Evolutionary conservation across 2,329 filamentous ascomycete genomes (phyloP).

Genomic region (Chalara sp.): DNA sequence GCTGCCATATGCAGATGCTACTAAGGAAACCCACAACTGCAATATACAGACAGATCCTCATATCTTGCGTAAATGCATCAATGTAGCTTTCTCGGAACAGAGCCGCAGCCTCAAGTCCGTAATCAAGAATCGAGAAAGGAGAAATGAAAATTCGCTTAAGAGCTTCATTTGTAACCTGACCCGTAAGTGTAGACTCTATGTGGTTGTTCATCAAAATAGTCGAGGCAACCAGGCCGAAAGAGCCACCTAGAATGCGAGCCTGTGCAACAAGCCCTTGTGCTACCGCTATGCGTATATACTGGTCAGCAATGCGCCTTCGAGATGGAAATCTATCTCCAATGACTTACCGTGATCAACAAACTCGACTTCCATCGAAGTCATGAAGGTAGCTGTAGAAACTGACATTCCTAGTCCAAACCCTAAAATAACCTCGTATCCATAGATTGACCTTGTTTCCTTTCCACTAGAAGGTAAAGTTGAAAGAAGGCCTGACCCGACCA

Average conservation of each 20-base stretch:
- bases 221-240: slow-evolving; percentile 3
- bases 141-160: neutral
- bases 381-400: neutral
- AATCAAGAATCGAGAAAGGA: neutral
- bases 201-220: slow-evolving; percentile 4
- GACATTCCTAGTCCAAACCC: neutral
- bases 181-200: neutral
- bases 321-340: neutral
- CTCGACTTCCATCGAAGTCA: neutral
- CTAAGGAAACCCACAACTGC: neutral
- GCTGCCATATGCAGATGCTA: neutral
- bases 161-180: neutral
- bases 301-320: no score
- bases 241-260: slow-evolving; percentile 2
- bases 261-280: slow-evolving; percentile 5
- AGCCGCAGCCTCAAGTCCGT: neutral
- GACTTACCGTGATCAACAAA: neutral
- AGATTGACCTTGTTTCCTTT: neutral
- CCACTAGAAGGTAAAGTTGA: neutral
- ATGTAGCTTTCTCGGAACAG: neutral
- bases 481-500: neutral
- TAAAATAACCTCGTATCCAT: neutral
- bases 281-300: neutral
- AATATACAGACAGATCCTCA: neutral
- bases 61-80: neutral